Base-by-base conservation (phyloP, 495 filamentous ascomycete species). In the Thozetella sp. region DNA sequence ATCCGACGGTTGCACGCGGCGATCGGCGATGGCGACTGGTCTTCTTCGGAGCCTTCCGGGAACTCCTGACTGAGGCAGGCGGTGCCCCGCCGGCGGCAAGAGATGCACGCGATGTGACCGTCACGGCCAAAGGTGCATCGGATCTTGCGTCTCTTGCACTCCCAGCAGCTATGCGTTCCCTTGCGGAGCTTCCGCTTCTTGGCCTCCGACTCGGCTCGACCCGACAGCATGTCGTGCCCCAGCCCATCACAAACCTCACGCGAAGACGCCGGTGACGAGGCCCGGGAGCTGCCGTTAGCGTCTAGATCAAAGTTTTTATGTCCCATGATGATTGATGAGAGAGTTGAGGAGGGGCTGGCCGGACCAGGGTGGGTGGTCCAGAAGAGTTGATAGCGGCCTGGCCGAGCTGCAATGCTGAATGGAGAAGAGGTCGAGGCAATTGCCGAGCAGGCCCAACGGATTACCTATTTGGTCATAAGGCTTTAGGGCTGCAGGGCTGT, bases 81-180 rank as follows among this genome's bases (percentile, higher is more conserved):
- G 2, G 67, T 65, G 13, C 66, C 63, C 4, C 76, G 73, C 24
- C 73, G 64, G 24, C 60, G 54, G 55, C 80, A 81, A 34, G 68
- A 67, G 45, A 69, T 65, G 57, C 80, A 82, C 52, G 56, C 67
- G 13, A 59, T 48, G 23, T 73, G 64, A 24, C 54, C 58, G 22
- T 60, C 54, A 10, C 62, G 53, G 23, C 63, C 60, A 51, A 78
- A 79, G 20, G 63, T 76, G 60, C 77, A 80, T 45, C 67, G 64
- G 59, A 73, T 72, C 55, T 80, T 80, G 13, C 75, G 72, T 53
- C 68, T 70, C 52, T 75, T 76, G 62, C 77, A 79, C 54, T 77
- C 76, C 74, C 74, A 78, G 54, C 76, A 80, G 46, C 73, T 77
- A 19, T 68, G 74, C 3, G 75, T 79, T 25, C 77, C 76, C 58